These are phyloP conservation scores for Daedalea quercina DNA, from an alignment of 768 basidiomycete species.

Conservation along the genomic window DNA sequence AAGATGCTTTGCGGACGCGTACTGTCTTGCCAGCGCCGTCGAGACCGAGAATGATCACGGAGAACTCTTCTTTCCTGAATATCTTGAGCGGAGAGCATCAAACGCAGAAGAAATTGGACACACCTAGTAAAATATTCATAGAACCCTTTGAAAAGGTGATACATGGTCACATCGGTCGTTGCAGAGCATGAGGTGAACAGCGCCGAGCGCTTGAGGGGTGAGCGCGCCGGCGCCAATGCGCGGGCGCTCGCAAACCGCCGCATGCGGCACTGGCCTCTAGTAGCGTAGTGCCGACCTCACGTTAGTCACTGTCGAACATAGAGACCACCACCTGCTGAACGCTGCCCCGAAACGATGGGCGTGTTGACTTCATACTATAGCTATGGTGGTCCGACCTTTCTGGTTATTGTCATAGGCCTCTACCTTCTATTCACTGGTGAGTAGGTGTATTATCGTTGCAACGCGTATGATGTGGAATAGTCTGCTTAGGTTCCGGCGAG, in stretches of 20 bases:
- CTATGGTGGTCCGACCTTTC: slow-evolving; percentile 63
- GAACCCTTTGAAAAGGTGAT: slow-evolving; percentile 88
- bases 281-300: no score
- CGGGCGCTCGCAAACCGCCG: not conserved
- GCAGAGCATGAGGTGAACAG: not conserved
- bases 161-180: slow-evolving; percentile 47
- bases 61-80: slow-evolving; percentile 80
- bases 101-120: slow-evolving; percentile 2
- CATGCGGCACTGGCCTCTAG: not conserved
- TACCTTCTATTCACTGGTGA: slow-evolving; percentile 89
- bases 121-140: slow-evolving; percentile 86
- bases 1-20: slow-evolving; percentile 10
- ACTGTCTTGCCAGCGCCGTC: slow-evolving; percentile 93
- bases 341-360: slow-evolving; percentile 23
- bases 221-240: not conserved
- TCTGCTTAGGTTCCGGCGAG: slow-evolving; percentile 67
- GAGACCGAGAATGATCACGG: slow-evolving; percentile 89
- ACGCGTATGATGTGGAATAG: not conserved
- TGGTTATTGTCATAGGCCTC: slow-evolving; percentile 60
- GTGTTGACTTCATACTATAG: slow-evolving; percentile 43
- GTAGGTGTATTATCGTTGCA: slow-evolving; percentile 14
- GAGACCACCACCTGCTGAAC: not conserved
- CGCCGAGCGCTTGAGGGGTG: no score
- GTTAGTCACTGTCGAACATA: not conserved
- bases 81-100: not conserved